Base-by-base conservation (phyloP, 257 asterid genomes). In the Cruciata laevipes region DNA sequence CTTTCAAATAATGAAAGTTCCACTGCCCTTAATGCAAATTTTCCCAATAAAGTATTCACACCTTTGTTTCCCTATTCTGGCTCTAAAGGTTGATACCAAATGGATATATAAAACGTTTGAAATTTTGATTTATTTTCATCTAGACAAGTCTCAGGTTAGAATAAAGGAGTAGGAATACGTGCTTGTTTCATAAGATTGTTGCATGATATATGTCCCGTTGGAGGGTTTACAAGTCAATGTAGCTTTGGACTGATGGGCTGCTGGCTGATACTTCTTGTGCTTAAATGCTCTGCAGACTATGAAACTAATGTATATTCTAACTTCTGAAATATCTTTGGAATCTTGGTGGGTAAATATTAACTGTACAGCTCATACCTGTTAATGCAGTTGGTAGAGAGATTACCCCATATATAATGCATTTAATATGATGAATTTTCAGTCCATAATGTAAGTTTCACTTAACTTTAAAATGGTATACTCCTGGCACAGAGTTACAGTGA, bases 241-340 rank as follows among this genome's bases (percentile, higher is more conserved):
- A 53, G 65, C 40, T 61, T 44, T 44, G 52, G 12, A 32, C 27
- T 7, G 25, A 20, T 61, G 66, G 66, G 32, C 60, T 61, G 44
- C 24, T 30, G 42, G 42, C 18, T 56, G 4, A 56, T 56, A 49
- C 21, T 14, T 49, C 16, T 49, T 31, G 65, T 60, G 4, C 42
- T 27, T 27, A 60, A 30, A 9, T 61, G 65, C 47, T 38, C 47
- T 38, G 13, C 47, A 38, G 47, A 38, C 47, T 24, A 35, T 33
- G 31, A 12, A 17, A 62, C 21, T 12, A 62, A 11, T 58, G 38
- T 58, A 24, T 58, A 58, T 27, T 57, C 5, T 58, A 3, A 24
- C 20, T 25, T 58, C 10, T 57, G 37, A 58, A 27, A 58, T 25
- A 25, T 7, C 17, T 58, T 57, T 24, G 25, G 9, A 32, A 58